Conservation (phyloP, 2,329 filamentous ascomycete species). For the Triangularia verruculosa region DNA sequence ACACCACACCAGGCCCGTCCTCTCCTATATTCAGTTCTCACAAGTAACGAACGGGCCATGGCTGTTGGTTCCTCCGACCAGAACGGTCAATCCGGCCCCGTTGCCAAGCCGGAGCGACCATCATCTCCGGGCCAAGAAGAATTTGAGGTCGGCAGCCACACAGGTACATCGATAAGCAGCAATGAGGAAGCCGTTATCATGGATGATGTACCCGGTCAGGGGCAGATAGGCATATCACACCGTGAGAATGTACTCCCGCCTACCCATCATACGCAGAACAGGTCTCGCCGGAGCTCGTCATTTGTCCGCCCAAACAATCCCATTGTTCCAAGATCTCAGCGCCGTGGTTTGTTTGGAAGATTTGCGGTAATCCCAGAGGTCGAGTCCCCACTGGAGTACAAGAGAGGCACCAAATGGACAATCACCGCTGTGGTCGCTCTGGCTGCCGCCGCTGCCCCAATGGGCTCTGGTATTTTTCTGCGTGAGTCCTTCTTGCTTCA, state of each 20-base stretch:
- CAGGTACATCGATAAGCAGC: neutral
- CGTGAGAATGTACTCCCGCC: neutral
- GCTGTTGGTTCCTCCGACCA: conserved; percentile 9
- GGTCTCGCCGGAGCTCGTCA: neutral
- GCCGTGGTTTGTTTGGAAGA: conserved; percentile 70
- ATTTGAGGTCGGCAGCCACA: neutral
- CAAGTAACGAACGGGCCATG: conserved; percentile 9
- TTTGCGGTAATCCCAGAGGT: conserved; percentile 76
- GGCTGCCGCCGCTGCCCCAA: conserved; percentile 72
- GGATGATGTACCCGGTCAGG: neutral
- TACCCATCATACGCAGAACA: neutral
- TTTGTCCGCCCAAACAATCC: neutral
- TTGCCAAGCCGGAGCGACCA: conserved; percentile 8
- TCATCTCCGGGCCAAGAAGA: neutral
- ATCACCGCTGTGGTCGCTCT: conserved; percentile 76
- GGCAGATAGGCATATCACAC: neutral
- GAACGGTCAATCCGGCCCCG: conserved; percentile 5
- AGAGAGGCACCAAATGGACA: conserved; percentile 74
- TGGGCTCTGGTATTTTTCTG: conserved; percentile 82
- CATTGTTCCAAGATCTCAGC: conserved; percentile 45
- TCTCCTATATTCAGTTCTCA: neutral
- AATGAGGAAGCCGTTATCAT: conserved; percentile 7
- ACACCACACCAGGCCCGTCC: neutral
- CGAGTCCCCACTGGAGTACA: conserved; percentile 70
- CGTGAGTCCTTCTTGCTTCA: conserved; percentile 50